These are phyloP conservation scores for Melaleuca alternifolia DNA, from an alignment of 345 rosid species.

Conservation along the genomic window DNA sequence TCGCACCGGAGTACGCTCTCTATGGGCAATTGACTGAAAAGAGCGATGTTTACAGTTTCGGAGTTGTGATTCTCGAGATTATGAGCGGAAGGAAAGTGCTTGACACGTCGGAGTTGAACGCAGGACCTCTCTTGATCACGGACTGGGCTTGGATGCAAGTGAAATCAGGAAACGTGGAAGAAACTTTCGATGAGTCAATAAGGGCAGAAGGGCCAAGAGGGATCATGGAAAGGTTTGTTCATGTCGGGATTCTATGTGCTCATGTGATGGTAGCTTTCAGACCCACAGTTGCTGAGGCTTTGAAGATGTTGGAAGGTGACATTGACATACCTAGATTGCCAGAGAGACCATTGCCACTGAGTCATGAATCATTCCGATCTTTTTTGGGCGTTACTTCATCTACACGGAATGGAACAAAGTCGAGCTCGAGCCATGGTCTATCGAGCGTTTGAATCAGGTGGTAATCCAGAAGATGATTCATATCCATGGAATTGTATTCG, in stretches of 20 bases:
- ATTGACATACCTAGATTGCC: constrained; percentile 50
- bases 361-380: constrained; percentile 36
- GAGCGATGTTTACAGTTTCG: constrained; percentile 55
- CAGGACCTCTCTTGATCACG: constrained; percentile 16
- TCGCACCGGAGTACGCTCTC: constrained; percentile 51
- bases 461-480: neutral
- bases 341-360: constrained; percentile 49
- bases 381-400: neutral
- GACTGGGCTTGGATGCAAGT: constrained; percentile 54
- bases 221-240: constrained; percentile 54
- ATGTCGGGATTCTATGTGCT: constrained; percentile 56
- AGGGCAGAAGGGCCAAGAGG: constrained; percentile 35
- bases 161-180: constrained; percentile 23
- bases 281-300: constrained; percentile 44
- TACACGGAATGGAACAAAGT: constrained; percentile 1
- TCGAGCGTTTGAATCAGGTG: neutral
- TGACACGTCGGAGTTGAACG: constrained; percentile 15
- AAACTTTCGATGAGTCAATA: constrained; percentile 26
- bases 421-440: constrained; percentile 3
- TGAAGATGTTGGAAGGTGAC: constrained; percentile 53
- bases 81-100: constrained; percentile 50
- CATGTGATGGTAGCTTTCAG: constrained; percentile 52
- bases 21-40: constrained; percentile 57
- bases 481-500: neutral
- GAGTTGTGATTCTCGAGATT: constrained; percentile 42